Percentiles rank a stretch among this genome's conserved stretches.
These are phyloP conservation scores for Lolium perenne DNA, from an alignment of 176 grass and related monocot genomes.

Conservation along the genomic window DNA sequence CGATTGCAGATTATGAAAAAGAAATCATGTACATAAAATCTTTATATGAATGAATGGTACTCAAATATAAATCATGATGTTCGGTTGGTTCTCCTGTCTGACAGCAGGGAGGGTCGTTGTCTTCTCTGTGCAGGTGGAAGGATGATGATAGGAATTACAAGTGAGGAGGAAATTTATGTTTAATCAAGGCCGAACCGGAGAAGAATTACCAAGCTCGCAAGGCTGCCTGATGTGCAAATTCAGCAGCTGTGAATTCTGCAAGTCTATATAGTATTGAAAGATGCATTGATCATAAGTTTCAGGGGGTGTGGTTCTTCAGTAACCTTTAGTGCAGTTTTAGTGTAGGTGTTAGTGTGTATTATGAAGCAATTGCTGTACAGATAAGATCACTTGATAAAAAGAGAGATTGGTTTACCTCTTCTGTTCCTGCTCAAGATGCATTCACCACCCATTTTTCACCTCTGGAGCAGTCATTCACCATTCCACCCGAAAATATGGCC, in stretches of 20 bases:
- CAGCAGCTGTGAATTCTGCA: background rate
- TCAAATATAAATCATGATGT: background rate
- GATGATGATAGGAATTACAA: background rate
- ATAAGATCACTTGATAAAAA: background rate
- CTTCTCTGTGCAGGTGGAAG: background rate
- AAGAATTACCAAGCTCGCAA: background rate
- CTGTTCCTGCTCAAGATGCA: background rate
- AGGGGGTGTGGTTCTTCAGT: background rate
- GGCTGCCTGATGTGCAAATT: background rate
- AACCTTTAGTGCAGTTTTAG: background rate
- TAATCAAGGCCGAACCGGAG: background rate
- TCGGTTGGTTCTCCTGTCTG: background rate
- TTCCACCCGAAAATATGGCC: too few species aligned
- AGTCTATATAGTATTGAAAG: background rate
- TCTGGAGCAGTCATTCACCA: background rate
- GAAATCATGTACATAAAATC: background rate
- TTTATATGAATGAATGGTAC: too few species aligned
- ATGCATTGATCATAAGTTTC: background rate
- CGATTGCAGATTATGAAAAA: background rate
- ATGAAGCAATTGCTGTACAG: background rate
- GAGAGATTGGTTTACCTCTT: background rate
- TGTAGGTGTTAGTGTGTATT: background rate
- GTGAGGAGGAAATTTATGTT: background rate
- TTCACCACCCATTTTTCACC: background rate
- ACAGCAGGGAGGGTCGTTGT: background rate